A percentile compares a stretch with the other conserved stretches of the same genome.
Evolutionary conservation across 2,329 filamentous ascomycete genomes (phyloP).

Genomic region (Fusarium cyanostomum): DNA sequence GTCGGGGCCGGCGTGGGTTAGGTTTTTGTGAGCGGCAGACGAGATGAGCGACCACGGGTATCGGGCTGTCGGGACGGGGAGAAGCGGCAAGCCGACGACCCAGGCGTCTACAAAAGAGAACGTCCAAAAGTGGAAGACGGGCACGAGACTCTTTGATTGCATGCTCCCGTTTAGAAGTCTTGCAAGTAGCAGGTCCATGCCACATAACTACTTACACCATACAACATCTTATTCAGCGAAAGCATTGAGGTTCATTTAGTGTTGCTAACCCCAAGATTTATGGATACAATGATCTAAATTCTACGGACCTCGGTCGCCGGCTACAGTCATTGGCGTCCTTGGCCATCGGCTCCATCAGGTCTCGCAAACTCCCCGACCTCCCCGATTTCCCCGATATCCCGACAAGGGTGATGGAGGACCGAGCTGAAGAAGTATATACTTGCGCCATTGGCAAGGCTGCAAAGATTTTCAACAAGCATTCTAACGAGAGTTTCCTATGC

Average conservation of each 20-base stretch:
- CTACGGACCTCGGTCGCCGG: conserved; percentile 32
- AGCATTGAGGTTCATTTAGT: conserved; percentile 14
- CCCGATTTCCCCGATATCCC: conserved; percentile 31
- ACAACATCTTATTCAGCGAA: neutral
- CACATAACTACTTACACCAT: neutral
- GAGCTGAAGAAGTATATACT: no score
- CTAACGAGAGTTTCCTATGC: no score
- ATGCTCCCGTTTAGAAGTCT: neutral
- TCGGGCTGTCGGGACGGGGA: conserved; percentile 25
- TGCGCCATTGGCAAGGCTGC: no score
- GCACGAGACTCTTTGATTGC: neutral
- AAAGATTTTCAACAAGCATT: no score
- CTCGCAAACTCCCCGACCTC: conserved; percentile 36
- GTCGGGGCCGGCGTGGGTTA: conserved; percentile 26
- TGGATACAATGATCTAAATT: conserved; percentile 5
- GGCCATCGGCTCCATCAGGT: conserved; percentile 14
- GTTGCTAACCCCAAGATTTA: conserved; percentile 16
- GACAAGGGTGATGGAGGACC: neutral
- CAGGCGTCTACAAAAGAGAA: neutral
- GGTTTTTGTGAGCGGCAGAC: neutral
- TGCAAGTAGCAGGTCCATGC: neutral
- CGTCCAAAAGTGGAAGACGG: neutral
- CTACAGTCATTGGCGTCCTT: conserved; percentile 31
- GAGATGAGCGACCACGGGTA: conserved; percentile 8
- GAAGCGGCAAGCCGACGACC: neutral